Evolutionary conservation across 192 early-diverging fungal genomes (phyloP).

Genomic region (Backusella parvicylindrica): DNA sequence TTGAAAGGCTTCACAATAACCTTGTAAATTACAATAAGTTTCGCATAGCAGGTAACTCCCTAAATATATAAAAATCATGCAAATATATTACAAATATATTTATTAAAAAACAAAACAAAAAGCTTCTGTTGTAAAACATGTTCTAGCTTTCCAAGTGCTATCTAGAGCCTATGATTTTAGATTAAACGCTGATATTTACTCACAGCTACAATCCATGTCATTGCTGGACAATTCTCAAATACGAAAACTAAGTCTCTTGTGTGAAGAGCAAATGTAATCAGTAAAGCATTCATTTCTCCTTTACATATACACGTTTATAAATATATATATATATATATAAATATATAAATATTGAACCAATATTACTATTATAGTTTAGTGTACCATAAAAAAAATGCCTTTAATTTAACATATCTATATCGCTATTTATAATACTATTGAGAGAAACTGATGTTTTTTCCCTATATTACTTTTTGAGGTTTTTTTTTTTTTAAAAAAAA

Average conservation of each 20-base stretch:
- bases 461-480: background rate
- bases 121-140: constrained; percentile 49
- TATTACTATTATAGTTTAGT: background rate
- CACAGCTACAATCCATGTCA: constrained; percentile 21
- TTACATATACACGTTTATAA: background rate
- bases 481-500: background rate
- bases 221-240: constrained; percentile 28
- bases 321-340: background rate
- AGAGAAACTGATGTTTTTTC: background rate
- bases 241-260: constrained; percentile 22
- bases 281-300: background rate
- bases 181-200: constrained; percentile 34
- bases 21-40: constrained; percentile 59
- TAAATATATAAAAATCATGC: background rate
- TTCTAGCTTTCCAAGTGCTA: constrained; percentile 51
- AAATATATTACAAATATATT: background rate
- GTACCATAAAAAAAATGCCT: background rate
- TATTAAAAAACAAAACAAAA: background rate
- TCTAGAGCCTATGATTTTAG: constrained; percentile 46
- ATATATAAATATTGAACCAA: background rate
- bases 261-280: constrained; percentile 19
- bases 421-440: background rate
- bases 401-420: background rate
- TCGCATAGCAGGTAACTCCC: constrained; percentile 45
- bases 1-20: constrained; percentile 6